Base-by-base conservation (phyloP, 768 basidiomycete genomes). In the Udeniomyces megalosporus region DNA sequence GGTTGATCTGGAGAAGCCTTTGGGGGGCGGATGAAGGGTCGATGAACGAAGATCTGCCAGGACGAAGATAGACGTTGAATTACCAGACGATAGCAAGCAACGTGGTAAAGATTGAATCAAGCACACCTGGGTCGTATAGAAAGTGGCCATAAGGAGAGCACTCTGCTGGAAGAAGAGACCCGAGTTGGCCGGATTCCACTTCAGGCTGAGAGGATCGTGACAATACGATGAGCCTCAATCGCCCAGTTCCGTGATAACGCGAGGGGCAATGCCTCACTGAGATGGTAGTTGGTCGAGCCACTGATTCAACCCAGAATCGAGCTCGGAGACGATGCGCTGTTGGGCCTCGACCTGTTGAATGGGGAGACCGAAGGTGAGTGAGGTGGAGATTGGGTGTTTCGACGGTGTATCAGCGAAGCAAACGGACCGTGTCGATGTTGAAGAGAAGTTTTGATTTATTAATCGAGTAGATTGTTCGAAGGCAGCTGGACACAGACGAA, bases 41-140 rank as follows among this genome's bases (percentile, higher is more conserved):
- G 82, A 71, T 88, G 86, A 44, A 86, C 77, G 38, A 85, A 75
- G 65, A 88, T 86, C 71, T 84, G 82, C 31, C n/a, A 50, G n/a
- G 26, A 22, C 32, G 28, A 50, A 53, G 38, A 29, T 20, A 26
- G 44, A 34, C 28, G 29, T 24, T 24, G 29, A n/a, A 35, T 54
- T 12, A 15, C 4, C n/a, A 51, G 32, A n/a, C 38, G 6, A 44
- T 12, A 6, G 44, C 12, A 20, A 5, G n/a, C 47, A 31, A 28
- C 38, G 34, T 14, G 6, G n/a, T 10, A 24, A 29, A 49, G 28
- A 15, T 14, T 15, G 42, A 24, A 42, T 20, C 15, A 8, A 29
- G 22, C 60, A 15, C 6, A 62, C 60, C 67, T 73, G 71, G 38
- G 67, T 66, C 60, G 83, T 77, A 67, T 86, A 80, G 70, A 84